phyloP scores from a whole-genome alignment of 2,329 filamentous ascomycete species.

The Zalaria obscura region DNA sequence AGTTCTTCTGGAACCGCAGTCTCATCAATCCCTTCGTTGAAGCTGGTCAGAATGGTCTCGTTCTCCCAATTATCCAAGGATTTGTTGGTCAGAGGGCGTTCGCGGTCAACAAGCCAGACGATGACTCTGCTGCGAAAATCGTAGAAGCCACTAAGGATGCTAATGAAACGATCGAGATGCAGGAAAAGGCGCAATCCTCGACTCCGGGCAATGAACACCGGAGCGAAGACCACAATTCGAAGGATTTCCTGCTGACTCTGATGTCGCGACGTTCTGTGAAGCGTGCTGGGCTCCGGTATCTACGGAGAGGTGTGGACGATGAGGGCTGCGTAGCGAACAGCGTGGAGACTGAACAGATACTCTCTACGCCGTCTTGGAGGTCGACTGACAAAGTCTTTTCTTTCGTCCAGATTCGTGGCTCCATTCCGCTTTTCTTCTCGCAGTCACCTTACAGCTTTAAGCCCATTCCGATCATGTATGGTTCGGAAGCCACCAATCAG shows the following conservation, averaged over 20 bases:
- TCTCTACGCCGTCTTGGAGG: conserved; percentile 58
- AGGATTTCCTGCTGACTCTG: conserved; percentile 63
- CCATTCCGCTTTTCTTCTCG: conserved; percentile 88
- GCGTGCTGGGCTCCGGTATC: conserved; percentile 75
- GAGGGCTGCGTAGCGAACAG: conserved; percentile 77
- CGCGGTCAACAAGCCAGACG: conserved; percentile 22
- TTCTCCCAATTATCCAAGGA: conserved; percentile 79
- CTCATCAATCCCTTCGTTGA: conserved; percentile 61
- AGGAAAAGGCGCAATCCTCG: conserved; percentile 6
- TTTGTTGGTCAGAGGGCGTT: conserved; percentile 84
- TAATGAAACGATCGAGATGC: conserved; percentile 8
- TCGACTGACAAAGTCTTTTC: conserved; percentile 53
- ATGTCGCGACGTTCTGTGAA: conserved; percentile 82
- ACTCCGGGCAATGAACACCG: conserved; percentile 6
- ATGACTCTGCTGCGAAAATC: conserved; percentile 14
- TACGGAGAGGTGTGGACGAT: conserved; percentile 81
- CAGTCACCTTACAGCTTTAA: conserved; percentile 91
- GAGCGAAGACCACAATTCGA: conserved; percentile 3
- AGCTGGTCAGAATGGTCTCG: conserved; percentile 54
- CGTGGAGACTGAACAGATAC: conserved; percentile 89
- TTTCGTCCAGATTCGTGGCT: conserved; percentile 77
- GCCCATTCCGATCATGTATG: conserved; percentile 67
- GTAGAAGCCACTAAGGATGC: conserved; percentile 11
- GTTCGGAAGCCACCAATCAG: conserved; percentile 66
- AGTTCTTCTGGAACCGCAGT: conserved; percentile 85